Evolutionary conservation across 2,329 filamentous ascomycete genomes (phyloP).

Genomic region (Apiospora malaysiana): DNA sequence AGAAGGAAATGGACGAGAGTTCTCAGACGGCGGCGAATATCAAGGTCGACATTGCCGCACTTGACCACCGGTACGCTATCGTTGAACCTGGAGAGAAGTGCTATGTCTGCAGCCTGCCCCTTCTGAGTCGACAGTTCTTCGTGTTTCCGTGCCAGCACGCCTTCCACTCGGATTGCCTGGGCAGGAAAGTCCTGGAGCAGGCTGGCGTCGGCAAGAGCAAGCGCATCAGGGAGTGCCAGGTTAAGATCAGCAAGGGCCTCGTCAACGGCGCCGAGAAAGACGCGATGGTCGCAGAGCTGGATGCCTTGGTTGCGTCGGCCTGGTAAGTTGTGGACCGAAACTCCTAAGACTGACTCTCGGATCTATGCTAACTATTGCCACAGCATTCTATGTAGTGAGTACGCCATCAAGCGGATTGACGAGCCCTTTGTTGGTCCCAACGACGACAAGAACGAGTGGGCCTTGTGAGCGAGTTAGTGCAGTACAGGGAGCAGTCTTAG

Average conservation of each 20-base stretch:
- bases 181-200: slow-evolving; percentile 82
- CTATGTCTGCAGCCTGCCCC: slow-evolving; percentile 83
- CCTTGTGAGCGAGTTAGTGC: slow-evolving; percentile 49
- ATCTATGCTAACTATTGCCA: slow-evolving; percentile 35
- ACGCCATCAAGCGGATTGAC: slow-evolving; percentile 92
- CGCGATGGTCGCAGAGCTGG: slow-evolving; percentile 84
- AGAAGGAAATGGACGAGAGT: slow-evolving; percentile 94
- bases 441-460: slow-evolving; percentile 84
- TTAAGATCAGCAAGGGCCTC: slow-evolving; percentile 78
- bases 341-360: background rate
- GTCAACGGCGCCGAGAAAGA: slow-evolving; percentile 76
- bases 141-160: slow-evolving; percentile 98
- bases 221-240: slow-evolving; percentile 84
- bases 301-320: slow-evolving; percentile 86
- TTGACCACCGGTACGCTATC: slow-evolving; percentile 91
- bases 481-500: background rate
- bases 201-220: slow-evolving; percentile 77
- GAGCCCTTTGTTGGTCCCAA: slow-evolving; percentile 82
- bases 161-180: slow-evolving; percentile 95
- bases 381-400: slow-evolving; percentile 91
- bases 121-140: slow-evolving; percentile 92
- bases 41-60: slow-evolving; percentile 82
- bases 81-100: slow-evolving; percentile 96
- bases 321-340: slow-evolving; percentile 67
- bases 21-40: slow-evolving; percentile 89